Conservation (phyloP, 192 early-diverging fungal species). For the Linnemannia zychae region DNA sequence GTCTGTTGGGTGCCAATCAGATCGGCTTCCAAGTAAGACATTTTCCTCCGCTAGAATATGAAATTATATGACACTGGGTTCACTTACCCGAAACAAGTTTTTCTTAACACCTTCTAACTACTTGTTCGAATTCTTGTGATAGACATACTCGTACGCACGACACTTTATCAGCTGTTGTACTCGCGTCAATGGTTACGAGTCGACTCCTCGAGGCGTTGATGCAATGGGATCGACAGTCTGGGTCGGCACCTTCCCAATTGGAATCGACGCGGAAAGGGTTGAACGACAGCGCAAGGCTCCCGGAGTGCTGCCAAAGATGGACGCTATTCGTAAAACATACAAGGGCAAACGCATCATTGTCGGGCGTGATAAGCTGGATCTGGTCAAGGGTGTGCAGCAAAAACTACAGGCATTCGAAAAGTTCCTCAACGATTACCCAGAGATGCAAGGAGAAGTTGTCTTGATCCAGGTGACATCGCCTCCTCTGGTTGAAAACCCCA, state of each 20-base stretch:
- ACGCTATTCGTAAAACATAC: constrained; percentile 86
- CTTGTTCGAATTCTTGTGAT: not conserved
- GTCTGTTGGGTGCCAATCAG: constrained; percentile 91
- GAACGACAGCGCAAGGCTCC: constrained; percentile 71
- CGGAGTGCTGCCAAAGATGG: constrained; percentile 83
- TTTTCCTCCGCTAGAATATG: not conserved
- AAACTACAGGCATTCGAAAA: constrained; percentile 95
- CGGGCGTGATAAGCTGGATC: constrained; percentile 95
- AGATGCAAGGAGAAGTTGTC: constrained; percentile 89
- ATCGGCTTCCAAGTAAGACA: constrained; percentile 88
- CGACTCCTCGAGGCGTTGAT: constrained; percentile 94
- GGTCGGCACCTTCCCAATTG: constrained; percentile 95
- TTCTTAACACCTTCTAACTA: not conserved
- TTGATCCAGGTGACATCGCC: constrained; percentile 97
- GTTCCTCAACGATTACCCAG: constrained; percentile 90
- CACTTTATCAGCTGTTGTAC: constrained; percentile 96
- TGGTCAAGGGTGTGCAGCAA: constrained; percentile 94
- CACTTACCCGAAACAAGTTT: not conserved
- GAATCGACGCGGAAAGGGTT: constrained; percentile 89
- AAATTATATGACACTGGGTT: not conserved
- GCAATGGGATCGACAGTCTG: constrained; percentile 82
- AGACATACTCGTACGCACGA: constrained; percentile 93
- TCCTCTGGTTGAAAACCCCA: constrained; percentile 74
- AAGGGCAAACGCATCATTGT: constrained; percentile 93
- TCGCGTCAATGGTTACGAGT: constrained; percentile 92